Conservation (phyloP, 371 early-diverging fungal genomes). For the Saksenaea oblongispora region DNA sequence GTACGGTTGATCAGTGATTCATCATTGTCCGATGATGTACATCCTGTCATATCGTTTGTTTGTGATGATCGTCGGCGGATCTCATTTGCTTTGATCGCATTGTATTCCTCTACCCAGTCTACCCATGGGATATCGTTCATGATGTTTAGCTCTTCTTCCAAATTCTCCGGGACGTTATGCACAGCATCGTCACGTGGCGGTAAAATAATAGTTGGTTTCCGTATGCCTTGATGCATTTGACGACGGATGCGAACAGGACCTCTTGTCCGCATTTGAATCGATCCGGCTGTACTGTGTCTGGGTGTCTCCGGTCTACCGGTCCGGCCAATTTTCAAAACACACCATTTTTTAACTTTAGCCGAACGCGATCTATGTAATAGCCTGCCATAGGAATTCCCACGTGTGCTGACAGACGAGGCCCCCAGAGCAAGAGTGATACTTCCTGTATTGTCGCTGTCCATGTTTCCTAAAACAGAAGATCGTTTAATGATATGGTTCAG, state of each 20-base stretch:
- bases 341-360: slow-evolving; percentile 48
- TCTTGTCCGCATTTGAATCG: slow-evolving; percentile 5
- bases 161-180: background rate
- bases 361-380: slow-evolving; percentile 46
- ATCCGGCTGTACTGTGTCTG: background rate
- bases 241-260: slow-evolving; percentile 9
- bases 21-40: background rate
- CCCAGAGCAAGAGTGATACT: background rate
- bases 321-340: slow-evolving; percentile 10
- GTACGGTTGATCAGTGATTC: slow-evolving; percentile 7
- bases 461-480: background rate
- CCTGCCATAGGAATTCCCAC: slow-evolving; percentile 24
- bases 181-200: slow-evolving; percentile 19
- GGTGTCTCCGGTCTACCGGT: background rate
- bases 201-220: slow-evolving; percentile 43
- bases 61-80: slow-evolving; percentile 17
- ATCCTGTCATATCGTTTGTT: background rate
- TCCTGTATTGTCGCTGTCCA: background rate
- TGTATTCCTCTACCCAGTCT: slow-evolving; percentile 53
- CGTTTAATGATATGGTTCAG: background rate
- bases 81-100: slow-evolving; percentile 23
- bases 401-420: background rate
- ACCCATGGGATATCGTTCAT: slow-evolving; percentile 45
- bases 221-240: slow-evolving; percentile 13
- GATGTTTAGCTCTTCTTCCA: slow-evolving; percentile 10